Base-by-base conservation (phyloP, 2,329 filamentous ascomycete species). In the Gnomoniopsis smithogilvyi region DNA sequence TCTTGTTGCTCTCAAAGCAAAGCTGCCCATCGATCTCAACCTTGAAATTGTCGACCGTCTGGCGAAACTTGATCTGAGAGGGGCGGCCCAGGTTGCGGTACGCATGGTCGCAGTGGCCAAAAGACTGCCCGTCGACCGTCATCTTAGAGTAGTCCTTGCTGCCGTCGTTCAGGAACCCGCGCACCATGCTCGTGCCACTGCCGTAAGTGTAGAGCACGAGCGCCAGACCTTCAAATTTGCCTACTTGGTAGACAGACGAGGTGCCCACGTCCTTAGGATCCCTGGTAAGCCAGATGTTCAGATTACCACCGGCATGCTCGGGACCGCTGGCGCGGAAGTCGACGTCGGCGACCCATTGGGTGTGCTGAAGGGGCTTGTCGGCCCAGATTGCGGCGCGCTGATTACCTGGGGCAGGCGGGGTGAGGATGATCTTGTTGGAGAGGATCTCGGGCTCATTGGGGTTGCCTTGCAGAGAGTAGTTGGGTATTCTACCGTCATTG, bases 111-210 rank as follows among this genome's bases (percentile, higher is more conserved):
- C 95, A 99, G 75, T 96, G 92, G 15, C 92, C 95, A 72, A 99
- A 99, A 17, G 94, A 90, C 54, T 97, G 81, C 66, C 84, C 87
- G 74, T 97, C 93, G 17, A 96, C 86, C 67, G 85, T 88, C 65
- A 86, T 81, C 66, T 93, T 89, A 69, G 86, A 87, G 79, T 88
- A 97, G 72, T 96, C 91, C 65, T 83, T 87, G 41, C 79, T 84
- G 51, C 93, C 94, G 72, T 98, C 95, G 76, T 98, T 99, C 65
- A 99, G 78, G 78, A 98, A 99, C 19, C 90, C 95, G 60, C 95
- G 85, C 64, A 99, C 81, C 74, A 89, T 92, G 65, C 95, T 95
- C 54, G 86, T 87, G 2, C 76, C 75, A 48, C 91, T 89, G 56
- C 90, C 89, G 69, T 95, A 89, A 63, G 90, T 87, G 74, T 98